These are phyloP conservation scores for Fomitopsis palustris DNA, from an alignment of 1,284 basidiomycete genomes.

Conservation along the genomic window DNA sequence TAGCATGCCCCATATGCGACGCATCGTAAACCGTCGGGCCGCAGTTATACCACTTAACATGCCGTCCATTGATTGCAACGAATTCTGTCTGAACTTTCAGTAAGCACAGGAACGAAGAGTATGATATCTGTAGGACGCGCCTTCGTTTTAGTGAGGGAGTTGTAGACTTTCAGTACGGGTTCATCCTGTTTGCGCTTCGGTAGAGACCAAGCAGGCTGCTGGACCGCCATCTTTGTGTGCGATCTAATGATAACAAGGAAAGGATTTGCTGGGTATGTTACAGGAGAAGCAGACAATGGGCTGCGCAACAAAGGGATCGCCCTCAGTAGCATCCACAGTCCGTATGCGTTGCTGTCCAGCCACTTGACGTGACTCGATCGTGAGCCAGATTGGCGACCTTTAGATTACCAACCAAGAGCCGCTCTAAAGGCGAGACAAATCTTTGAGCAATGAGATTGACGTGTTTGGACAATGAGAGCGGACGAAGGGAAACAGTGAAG, in stretches of 20 bases:
- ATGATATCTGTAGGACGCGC: constrained; percentile 36
- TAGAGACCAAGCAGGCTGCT: constrained; percentile 54
- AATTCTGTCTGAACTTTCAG: constrained; percentile 66
- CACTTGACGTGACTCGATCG: neutral
- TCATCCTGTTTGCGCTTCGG: constrained; percentile 48
- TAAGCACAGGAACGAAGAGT: constrained; percentile 5
- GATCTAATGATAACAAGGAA: neutral
- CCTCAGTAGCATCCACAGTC: neutral
- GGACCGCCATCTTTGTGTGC: constrained; percentile 31
- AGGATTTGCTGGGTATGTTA: neutral
- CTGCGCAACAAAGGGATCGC: neutral
- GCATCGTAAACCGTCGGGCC: constrained; percentile 99
- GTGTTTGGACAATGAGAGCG: neutral
- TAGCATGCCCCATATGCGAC: constrained; percentile 98
- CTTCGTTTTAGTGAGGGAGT: constrained; percentile 92
- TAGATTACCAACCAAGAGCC: neutral
- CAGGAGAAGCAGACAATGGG: neutral
- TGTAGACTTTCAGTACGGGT: constrained; percentile 84
- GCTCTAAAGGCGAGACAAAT: neutral
- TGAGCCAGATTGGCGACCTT: neutral
- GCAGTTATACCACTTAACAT: constrained; percentile 98
- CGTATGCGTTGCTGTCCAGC: neutral
- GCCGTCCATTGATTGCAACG: constrained; percentile 74
- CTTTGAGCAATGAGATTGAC: neutral
- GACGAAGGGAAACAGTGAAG: neutral